Conservation (phyloP, 2,329 filamentous ascomycete species). For the Pseudogymnoascus verrucosus region DNA sequence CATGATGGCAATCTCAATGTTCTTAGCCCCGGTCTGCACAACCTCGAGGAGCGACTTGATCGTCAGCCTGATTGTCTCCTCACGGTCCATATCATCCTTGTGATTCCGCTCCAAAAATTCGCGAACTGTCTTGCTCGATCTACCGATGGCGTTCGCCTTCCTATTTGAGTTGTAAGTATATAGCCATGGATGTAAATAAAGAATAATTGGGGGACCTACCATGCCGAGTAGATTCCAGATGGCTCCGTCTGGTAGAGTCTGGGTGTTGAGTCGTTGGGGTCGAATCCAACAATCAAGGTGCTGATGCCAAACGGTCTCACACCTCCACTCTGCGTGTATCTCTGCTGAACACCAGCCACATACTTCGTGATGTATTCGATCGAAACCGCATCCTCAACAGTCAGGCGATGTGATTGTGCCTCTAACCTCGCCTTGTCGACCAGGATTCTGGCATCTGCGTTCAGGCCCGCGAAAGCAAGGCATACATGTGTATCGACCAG, state of each 20-base stretch:
- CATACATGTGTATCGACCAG: constrained; percentile 93
- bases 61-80: constrained; percentile 90
- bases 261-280: constrained; percentile 81
- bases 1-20: constrained; percentile 99
- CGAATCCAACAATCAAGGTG: constrained; percentile 96
- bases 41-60: constrained; percentile 98
- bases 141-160: constrained; percentile 98
- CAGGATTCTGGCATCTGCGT: constrained; percentile 94
- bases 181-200: not conserved
- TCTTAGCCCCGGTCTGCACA: constrained; percentile 97
- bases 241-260: constrained; percentile 97
- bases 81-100: constrained; percentile 94
- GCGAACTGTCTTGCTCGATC: constrained; percentile 96
- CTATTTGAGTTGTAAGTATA: constrained; percentile 39
- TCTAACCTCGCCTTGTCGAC: constrained; percentile 97
- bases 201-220: constrained; percentile 47
- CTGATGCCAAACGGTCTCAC: constrained; percentile 98
- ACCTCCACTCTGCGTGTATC: constrained; percentile 97
- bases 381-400: constrained; percentile 92
- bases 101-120: constrained; percentile 99
- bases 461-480: constrained; percentile 92
- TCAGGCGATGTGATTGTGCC: constrained; percentile 93
- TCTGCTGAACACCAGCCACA: constrained; percentile 93
- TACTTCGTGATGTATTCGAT: constrained; percentile 99
- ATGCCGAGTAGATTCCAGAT: constrained; percentile 98